Base-by-base conservation (phyloP, 352 stramenopile species). In the Phytophthora colocasiae region DNA sequence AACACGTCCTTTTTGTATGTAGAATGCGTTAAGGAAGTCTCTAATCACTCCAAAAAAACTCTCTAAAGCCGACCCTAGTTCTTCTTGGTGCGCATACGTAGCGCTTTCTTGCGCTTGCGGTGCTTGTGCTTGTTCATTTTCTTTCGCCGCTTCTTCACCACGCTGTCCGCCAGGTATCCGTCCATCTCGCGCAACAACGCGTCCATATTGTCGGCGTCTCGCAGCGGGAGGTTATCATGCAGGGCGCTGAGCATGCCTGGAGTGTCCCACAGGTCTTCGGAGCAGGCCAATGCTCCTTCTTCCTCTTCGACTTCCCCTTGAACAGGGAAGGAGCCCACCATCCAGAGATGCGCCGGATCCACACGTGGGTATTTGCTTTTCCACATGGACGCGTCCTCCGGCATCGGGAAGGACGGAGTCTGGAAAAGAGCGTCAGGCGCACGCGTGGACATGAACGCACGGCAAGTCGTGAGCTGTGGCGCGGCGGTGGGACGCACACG, bases 61-160 rank as follows among this genome's bases (percentile, higher is more conserved):
- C 36, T 65, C 47, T 58, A 44, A 50, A 17, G 36, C 36, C 31
- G 31, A 10, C 45, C 29, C 70, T 93, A 96, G 77, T 93, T 96
- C 80, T 92, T 92, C 82, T 96, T 94, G 62, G 89, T 97, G 69
- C 87, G 87, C 83, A 95, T 93, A 61, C 89, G 87, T 75, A 76
- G 60, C 64, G 86, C 87, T 86, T 97, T 97, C 72, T 85, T 89
- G 64, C 89, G 89, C 87, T 97, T 97, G 49, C 85, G 84, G 74
- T 93, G 84, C 85, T 97, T 97, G 85, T 97, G 89, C 86, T 97
- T 97, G 85, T 95, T 97, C 89, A 97, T 97, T 78, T 96, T 96
- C 83, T 95, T 95, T 85, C 88, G 84, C 68, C 89, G 78, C 64
- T 97, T 97, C 81, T 93, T 94, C 60, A 95, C 69, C 60, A 97